These are phyloP conservation scores for Podila minutissima DNA, from an alignment of 192 early-diverging fungal genomes.

Conservation along the genomic window DNA sequence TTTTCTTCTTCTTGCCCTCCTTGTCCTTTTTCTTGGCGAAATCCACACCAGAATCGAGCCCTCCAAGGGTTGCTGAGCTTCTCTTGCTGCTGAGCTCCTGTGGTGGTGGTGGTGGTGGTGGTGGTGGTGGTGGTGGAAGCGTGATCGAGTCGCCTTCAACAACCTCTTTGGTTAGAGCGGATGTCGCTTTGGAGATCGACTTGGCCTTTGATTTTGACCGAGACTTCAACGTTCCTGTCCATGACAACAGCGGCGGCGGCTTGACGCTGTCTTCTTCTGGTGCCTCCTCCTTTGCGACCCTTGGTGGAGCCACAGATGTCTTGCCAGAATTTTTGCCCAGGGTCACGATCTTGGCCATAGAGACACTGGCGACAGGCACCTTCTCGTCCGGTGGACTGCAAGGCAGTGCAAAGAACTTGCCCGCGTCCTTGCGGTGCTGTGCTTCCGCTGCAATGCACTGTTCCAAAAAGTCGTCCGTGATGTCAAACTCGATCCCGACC, in stretches of 20 bases:
- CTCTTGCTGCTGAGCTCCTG: no score
- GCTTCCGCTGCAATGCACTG: slow-evolving; percentile 38
- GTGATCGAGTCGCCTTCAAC: no score
- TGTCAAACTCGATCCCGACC: slow-evolving; percentile 43
- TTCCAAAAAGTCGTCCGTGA: slow-evolving; percentile 34
- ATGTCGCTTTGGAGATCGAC: background rate
- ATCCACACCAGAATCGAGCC: background rate
- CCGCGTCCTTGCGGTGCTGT: slow-evolving; percentile 40
- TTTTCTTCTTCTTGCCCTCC: background rate
- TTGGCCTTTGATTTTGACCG: background rate
- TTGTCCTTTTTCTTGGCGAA: background rate
- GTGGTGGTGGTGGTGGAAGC: no score
- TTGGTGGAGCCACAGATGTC: background rate
- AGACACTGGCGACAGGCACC: background rate
- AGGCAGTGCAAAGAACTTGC: slow-evolving; percentile 44
- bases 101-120: no score
- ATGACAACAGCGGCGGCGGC: background rate
- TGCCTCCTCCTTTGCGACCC: background rate
- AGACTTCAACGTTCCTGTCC: background rate
- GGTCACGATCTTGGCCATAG: slow-evolving; percentile 17
- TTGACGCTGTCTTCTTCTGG: background rate
- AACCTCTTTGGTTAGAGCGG: no score
- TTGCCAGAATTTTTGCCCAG: slow-evolving; percentile 7
- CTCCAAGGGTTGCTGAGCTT: no score
- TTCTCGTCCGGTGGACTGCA: slow-evolving; percentile 7